Percentiles rank a stretch among this genome's conserved stretches.
Conservation (phyloP, 257 asterid species). For the Solanum stenotomum region DNA sequence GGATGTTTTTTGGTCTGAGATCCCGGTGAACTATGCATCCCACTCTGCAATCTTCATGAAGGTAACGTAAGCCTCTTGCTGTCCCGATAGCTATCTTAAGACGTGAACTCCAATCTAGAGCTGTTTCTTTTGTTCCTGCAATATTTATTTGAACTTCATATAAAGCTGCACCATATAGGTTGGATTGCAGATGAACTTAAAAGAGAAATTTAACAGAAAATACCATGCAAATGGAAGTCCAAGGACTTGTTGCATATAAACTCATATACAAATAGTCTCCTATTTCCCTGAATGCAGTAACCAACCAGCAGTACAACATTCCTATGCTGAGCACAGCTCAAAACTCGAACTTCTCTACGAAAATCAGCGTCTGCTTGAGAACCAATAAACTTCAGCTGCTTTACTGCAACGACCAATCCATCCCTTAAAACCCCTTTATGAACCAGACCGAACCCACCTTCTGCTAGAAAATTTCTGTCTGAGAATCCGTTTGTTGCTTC, state of each 20-base stretch:
- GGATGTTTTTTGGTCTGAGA: constrained; percentile 74
- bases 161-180: background rate
- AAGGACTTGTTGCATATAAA: constrained; percentile 76
- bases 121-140: constrained; percentile 38
- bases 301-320: constrained; percentile 85
- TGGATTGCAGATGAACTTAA: background rate
- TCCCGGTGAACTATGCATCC: constrained; percentile 81
- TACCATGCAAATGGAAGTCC: constrained; percentile 83
- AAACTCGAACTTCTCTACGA: constrained; percentile 66
- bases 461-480: constrained; percentile 45
- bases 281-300: constrained; percentile 54
- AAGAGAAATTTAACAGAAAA: background rate
- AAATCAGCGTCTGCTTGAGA: constrained; percentile 72
- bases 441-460: constrained; percentile 70
- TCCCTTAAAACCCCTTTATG: constrained; percentile 66
- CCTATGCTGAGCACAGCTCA: constrained; percentile 94
- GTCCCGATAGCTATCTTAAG: constrained; percentile 75
- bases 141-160: background rate
- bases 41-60: constrained; percentile 93
- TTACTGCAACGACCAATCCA: constrained; percentile 64
- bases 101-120: constrained; percentile 63
- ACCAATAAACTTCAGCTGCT: constrained; percentile 56
- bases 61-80: constrained; percentile 89
- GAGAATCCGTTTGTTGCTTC: constrained; percentile 76
- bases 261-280: constrained; percentile 75